A percentile compares a stretch with the other conserved stretches of the same genome.
phyloP scores from a whole-genome alignment of 345 rosid genomes.

The Salix brachista region DNA sequence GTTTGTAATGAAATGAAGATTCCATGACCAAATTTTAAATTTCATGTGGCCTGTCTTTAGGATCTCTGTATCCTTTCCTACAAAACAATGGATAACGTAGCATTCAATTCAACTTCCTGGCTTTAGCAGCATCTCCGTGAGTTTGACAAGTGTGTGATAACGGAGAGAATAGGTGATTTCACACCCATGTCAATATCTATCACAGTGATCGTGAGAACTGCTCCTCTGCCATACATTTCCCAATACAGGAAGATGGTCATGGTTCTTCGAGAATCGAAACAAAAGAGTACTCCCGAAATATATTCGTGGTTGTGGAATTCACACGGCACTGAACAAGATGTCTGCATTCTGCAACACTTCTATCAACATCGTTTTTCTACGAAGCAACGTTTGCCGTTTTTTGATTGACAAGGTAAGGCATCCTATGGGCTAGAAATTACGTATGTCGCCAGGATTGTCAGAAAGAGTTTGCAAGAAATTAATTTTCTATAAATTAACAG shows the following conservation, averaged over 20 bases:
- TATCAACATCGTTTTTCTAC: background rate
- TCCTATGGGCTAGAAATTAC: background rate
- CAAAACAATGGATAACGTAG: background rate
- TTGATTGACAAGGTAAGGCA: background rate
- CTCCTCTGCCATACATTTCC: background rate
- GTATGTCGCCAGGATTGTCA: no score
- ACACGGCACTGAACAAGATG: background rate
- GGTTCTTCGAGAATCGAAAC: background rate
- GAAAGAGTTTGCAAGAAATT: background rate
- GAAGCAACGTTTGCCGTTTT: background rate
- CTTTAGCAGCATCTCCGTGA: background rate
- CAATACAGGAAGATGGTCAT: background rate
- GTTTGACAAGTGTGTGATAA: background rate
- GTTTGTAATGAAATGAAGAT: no score
- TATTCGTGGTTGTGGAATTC: no score
- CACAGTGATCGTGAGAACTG: background rate
- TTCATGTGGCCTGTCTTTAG: no score
- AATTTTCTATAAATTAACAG: background rate
- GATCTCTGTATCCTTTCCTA: background rate
- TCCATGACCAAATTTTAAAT: no score
- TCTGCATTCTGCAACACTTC: background rate
- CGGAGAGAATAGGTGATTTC: background rate
- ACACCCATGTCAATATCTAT: background rate
- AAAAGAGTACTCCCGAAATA: background rate
- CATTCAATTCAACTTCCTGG: background rate